Evolutionary conservation across 371 early-diverging fungal genomes (phyloP).

Genomic region (Rhizopus stolonifer): DNA sequence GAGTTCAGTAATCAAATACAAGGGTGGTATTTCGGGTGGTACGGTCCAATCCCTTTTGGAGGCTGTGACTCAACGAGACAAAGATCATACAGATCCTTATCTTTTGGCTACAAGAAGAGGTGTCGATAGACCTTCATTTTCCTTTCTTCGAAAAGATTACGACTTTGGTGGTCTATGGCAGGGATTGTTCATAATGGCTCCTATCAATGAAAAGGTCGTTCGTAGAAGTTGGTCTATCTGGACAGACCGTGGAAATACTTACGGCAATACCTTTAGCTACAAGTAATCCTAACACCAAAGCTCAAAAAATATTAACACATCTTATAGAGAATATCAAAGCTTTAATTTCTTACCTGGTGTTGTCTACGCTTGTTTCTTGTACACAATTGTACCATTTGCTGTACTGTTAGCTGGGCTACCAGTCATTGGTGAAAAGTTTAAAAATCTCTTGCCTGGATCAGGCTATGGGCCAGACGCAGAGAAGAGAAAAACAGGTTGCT

Average conservation of each 20-base stretch:
- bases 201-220: constrained; percentile 55
- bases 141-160: constrained; percentile 25
- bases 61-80: constrained; percentile 11
- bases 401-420: constrained; percentile 33
- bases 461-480: constrained; percentile 65
- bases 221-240: constrained; percentile 54
- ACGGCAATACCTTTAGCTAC: constrained; percentile 60
- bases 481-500: constrained; percentile 41
- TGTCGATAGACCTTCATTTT: constrained; percentile 30
- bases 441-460: constrained; percentile 49
- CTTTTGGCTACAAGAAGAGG: constrained; percentile 33
- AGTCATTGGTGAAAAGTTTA: constrained; percentile 44
- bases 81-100: constrained; percentile 41
- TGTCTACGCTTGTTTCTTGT: constrained; percentile 30
- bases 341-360: constrained; percentile 42
- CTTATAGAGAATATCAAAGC: constrained; percentile 55
- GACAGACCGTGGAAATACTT: constrained; percentile 42
- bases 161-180: constrained; percentile 56
- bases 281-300: too few species aligned
- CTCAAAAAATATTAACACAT: too few species aligned
- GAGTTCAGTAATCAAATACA: constrained; percentile 50
- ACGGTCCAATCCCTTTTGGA: constrained; percentile 52
- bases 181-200: constrained; percentile 59
- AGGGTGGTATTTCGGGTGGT: constrained; percentile 63
- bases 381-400: constrained; percentile 34